Evolutionary conservation across 345 rosid genomes (phyloP).

Genomic region (Euphorbia pulcherrima): DNA sequence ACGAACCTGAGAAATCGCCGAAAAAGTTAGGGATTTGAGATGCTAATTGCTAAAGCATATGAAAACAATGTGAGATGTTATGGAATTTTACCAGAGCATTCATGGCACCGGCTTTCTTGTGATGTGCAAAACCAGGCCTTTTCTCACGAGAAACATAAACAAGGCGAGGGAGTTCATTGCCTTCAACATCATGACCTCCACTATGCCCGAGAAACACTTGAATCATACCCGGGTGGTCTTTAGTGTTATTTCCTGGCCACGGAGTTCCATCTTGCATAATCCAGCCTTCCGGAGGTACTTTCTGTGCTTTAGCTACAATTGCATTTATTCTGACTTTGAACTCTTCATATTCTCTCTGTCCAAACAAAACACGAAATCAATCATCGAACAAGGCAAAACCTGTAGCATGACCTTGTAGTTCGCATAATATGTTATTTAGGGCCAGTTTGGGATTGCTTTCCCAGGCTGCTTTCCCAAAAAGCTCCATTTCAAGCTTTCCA

Average conservation of each 20-base stretch:
- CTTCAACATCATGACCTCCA: conserved; percentile 34
- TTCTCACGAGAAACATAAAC: conserved; percentile 37
- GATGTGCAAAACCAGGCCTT: conserved; percentile 39
- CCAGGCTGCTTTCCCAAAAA: no score
- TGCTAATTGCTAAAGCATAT: background rate
- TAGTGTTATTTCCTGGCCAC: conserved; percentile 99
- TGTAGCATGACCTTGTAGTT: no score
- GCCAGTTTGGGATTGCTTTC: no score
- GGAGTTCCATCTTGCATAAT: conserved; percentile 98
- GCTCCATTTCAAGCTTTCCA: no score
- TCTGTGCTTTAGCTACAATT: conserved; percentile 75
- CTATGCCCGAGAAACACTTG: conserved; percentile 36
- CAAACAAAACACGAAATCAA: conserved; percentile 13
- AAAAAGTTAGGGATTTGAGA: background rate
- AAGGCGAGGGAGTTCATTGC: conserved; percentile 35
- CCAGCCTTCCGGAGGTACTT: conserved; percentile 87
- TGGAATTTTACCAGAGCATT: conserved; percentile 63
- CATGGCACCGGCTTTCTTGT: conserved; percentile 99
- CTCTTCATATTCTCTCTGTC: conserved; percentile 93
- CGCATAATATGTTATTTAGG: background rate
- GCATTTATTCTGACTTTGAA: conserved; percentile 89
- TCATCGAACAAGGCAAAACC: background rate
- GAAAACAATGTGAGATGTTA: background rate
- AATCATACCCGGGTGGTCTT: conserved; percentile 97
- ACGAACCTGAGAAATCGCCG: conserved; percentile 24